These are phyloP conservation scores for Myrica gale DNA, from an alignment of 306 rosid genomes.

Conservation along the genomic window DNA sequence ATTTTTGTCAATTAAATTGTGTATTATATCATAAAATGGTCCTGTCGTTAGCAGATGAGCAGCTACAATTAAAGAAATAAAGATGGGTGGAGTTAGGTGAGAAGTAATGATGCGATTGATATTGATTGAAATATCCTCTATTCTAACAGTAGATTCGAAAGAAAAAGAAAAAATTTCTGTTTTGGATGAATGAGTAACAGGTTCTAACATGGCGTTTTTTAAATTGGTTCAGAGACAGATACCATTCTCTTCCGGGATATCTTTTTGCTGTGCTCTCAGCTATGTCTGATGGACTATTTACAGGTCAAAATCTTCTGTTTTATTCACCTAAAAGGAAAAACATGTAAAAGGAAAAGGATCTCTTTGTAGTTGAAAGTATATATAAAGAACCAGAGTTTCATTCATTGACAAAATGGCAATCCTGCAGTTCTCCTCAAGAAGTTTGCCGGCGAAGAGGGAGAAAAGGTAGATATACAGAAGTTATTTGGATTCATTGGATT, in stretches of 20 bases:
- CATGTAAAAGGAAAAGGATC: background rate
- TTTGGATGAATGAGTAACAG: no score
- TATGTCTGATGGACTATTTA: slow-evolving; percentile 30
- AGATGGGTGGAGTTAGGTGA: no score
- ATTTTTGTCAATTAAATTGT: no score
- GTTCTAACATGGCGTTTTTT: no score
- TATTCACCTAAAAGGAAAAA: background rate
- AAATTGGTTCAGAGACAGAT: slow-evolving; percentile 19
- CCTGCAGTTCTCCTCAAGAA: slow-evolving; percentile 32
- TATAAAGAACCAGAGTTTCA: background rate
- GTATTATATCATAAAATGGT: no score
- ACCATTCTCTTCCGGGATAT: slow-evolving; percentile 20
- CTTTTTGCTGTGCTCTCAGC: slow-evolving; percentile 31
- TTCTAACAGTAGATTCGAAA: no score
- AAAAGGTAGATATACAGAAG: slow-evolving; percentile 33
- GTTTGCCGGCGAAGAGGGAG: slow-evolving; percentile 48
- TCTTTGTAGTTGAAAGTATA: background rate
- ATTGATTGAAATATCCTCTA: no score
- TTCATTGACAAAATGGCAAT: background rate
- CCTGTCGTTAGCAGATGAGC: no score
- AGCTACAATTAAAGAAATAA: no score
- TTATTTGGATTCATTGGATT: slow-evolving; percentile 33
- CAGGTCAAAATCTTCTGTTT: slow-evolving; percentile 23
- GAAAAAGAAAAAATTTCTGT: no score
- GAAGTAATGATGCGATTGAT: no score